Evolutionary conservation across 805 yeast genomes (phyloP).

Genomic region (Hanseniaspora singularis): DNA sequence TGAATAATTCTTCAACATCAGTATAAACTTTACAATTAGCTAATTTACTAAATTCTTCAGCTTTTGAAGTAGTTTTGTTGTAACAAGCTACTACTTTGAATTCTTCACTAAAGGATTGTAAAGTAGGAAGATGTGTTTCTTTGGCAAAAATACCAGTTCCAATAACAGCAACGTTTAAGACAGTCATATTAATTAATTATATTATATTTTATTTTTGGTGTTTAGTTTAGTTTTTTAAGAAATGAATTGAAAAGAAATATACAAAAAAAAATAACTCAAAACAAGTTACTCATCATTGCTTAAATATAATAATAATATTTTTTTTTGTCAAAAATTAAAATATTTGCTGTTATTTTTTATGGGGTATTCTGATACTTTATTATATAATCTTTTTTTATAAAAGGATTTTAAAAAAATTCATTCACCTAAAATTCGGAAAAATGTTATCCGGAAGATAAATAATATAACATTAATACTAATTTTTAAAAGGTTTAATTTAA

Average conservation of each 20-base stretch:
- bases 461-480: no score
- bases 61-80: slow-evolving; percentile 77
- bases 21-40: slow-evolving; percentile 52
- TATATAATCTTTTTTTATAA: no score
- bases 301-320: no score
- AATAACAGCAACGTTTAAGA: slow-evolving; percentile 49
- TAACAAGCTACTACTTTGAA: slow-evolving; percentile 57
- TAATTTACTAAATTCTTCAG: slow-evolving; percentile 57
- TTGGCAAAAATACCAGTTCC: slow-evolving; percentile 87
- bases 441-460: no score
- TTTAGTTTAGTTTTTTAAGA: not conserved
- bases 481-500: no score
- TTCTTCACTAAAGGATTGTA: slow-evolving; percentile 38
- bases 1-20: slow-evolving; percentile 49
- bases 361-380: no score
- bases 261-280: not conserved
- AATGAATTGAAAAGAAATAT: no score
- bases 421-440: no score
- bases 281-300: no score
- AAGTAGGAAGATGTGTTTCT: slow-evolving; percentile 68
- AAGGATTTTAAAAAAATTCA: no score
- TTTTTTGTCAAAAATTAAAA: no score
- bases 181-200: slow-evolving; percentile 22
- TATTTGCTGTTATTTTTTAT: no score
- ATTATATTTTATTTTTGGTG: not conserved